Evolutionary conservation across 352 stramenopile genomes (phyloP), one percentile per base, ranked within the genome.

Genomic region (Phytophthora pseudosyringae): DNA sequence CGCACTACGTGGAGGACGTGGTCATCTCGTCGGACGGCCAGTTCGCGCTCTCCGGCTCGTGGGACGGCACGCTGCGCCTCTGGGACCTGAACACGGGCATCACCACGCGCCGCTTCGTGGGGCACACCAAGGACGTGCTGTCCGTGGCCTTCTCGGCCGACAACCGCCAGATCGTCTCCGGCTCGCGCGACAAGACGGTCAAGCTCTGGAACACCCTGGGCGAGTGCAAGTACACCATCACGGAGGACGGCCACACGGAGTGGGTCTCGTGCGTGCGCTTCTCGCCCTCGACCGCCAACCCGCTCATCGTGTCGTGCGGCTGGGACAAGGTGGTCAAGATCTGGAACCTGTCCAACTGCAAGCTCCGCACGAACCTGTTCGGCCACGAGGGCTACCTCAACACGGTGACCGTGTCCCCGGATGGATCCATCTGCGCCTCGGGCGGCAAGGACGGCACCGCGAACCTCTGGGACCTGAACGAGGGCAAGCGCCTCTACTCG

Each of bases 271-370:
- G 98, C 80, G 98, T 99, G 55, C 93, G 97, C 64, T 99, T 99
- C 95, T 98, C 92, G 67, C 98, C 98, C 46, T 98, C 88, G 55
- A 97, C 96, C 40, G 83, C 83, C 63, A 95, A 97, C 83, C 98
- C 98, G 59, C 80, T 99, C 45, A 99, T 99, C 73, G 98, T 99
- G 36, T 99, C 97, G 59, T 96, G 85, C 63, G 98, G 98, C 63
- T 99, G 98, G 98, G 98, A 99, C 88, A 98, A 98, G 81, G 89
- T 99, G 39, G 98, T 99, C 31, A 99, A 99, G 95, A 98, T 99
- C 64, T 99, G 98, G 97, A 97, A 98, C 83, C 64, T 98, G 39
- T 96, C 91, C 66, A 99, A 99, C 94, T 99, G 97, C 95, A 99
- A 99, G 83, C 96, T 99, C 64, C 94, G 96, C 79, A 99, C 96